Evolutionary conservation across 2,329 filamentous ascomycete species (phyloP).

Genomic region (Fusarium luffae): DNA sequence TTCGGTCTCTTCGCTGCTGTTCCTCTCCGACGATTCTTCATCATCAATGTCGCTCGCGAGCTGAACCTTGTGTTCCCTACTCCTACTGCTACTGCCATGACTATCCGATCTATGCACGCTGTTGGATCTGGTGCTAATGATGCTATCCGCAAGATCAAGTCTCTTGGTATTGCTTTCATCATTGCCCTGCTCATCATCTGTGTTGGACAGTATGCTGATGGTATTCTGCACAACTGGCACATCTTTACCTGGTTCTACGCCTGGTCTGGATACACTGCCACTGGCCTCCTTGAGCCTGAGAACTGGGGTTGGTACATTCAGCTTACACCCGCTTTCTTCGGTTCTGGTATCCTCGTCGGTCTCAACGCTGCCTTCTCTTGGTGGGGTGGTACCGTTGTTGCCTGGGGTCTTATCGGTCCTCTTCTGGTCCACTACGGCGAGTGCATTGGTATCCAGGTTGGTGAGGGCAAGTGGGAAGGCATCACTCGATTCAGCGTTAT

Average conservation of each 20-base stretch:
- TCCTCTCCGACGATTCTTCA: slow-evolving; percentile 74
- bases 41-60: slow-evolving; percentile 72
- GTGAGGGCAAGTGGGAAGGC: slow-evolving; percentile 48
- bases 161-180: slow-evolving; percentile 62
- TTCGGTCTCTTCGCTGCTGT: slow-evolving; percentile 73
- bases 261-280: slow-evolving; percentile 63
- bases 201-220: slow-evolving; percentile 67
- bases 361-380: slow-evolving; percentile 68
- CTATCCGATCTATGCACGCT: slow-evolving; percentile 72
- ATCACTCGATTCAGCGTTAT: slow-evolving; percentile 49
- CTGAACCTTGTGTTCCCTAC: slow-evolving; percentile 70
- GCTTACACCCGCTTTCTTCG: slow-evolving; percentile 70
- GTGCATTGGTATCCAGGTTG: slow-evolving; percentile 57
- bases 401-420: slow-evolving; percentile 64
- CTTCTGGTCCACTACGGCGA: slow-evolving; percentile 62
- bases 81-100: slow-evolving; percentile 68
- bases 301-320: slow-evolving; percentile 72
- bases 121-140: slow-evolving; percentile 62
- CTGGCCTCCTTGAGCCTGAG: slow-evolving; percentile 61
- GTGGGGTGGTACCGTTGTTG: slow-evolving; percentile 65
- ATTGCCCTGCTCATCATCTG: slow-evolving; percentile 64
- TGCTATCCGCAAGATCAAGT: slow-evolving; percentile 67
- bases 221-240: slow-evolving; percentile 70
- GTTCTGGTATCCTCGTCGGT: slow-evolving; percentile 62
- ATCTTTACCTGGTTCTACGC: slow-evolving; percentile 65